Percentiles rank a stretch among this genome's conserved stretches.
Evolutionary conservation across 208 protist genomes (phyloP).

Genomic region (Endotrypanum monterogeii): DNA sequence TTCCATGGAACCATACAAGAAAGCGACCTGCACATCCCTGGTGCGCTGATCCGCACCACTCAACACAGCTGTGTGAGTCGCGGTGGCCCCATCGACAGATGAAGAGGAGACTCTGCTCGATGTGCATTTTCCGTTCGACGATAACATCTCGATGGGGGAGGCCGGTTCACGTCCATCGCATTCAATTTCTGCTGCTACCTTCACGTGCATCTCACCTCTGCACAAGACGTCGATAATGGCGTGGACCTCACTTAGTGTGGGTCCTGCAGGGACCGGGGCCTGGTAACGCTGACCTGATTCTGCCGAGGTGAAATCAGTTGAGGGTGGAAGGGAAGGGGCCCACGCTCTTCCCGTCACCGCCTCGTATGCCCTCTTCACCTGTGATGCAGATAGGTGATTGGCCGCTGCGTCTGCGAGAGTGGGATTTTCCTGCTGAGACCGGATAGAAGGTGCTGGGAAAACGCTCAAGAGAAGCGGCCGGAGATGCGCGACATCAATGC

Average conservation of each 20-base stretch:
- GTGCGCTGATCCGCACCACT: too few relatives aligned
- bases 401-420: not conserved
- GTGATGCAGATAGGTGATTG: constrained; percentile 1
- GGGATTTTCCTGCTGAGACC: not conserved
- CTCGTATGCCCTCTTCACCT: constrained; percentile 26
- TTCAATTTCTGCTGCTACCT: not conserved
- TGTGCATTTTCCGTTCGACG: not conserved
- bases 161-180: not conserved
- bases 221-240: constrained; percentile 35
- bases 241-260: constrained; percentile 50
- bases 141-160: not conserved
- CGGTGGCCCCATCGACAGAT: not conserved
- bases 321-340: not conserved
- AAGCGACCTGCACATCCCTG: not conserved
- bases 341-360: constrained; percentile 27
- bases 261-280: constrained; percentile 1
- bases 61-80: not conserved
- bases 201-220: not conserved
- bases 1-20: constrained; percentile 30
- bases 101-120: not conserved
- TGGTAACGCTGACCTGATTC: too few relatives aligned
- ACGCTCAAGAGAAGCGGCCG: constrained; percentile 52
- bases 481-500: constrained; percentile 44
- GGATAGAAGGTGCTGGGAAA: constrained; percentile 30
- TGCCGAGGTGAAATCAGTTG: not conserved